Base-by-base conservation (phyloP, 2,329 filamentous ascomycete species). In the Pestalotiopsis sp. region DNA sequence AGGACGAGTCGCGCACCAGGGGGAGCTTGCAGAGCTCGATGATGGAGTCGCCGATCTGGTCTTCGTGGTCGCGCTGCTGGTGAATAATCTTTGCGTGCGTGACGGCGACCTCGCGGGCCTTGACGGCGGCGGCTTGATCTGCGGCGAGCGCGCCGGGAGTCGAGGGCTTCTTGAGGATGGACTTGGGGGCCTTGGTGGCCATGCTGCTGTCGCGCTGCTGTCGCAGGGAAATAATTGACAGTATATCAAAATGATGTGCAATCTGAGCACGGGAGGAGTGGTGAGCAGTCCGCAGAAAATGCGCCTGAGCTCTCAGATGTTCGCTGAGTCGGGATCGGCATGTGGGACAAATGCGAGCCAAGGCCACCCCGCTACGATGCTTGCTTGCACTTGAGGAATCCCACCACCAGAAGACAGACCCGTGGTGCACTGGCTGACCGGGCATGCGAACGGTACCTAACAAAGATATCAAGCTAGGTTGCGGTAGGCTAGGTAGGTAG, bases 71-170 rank as follows among this genome's bases (percentile, higher is more conserved):
- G 78, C 95, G 97, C 75, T 92, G 92, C 73, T 93, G 86, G 79
- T 97, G 92, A 64, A 98, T 89, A 66, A 93, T 88, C 72, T 87
- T 87, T 56, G 95, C 95, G 82, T 98, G 94, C 75, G 94, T 88
- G 68, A 96, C 81, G 63, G 94, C 95, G 67, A 93, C 86, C 68
- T 91, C 86, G 68, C 82, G 83, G 67, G 82, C 85, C 74, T 82
- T 82, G 59, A 83, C 66, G 30, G 71, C 71, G 57, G 74, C 69
- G 38, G 62, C 48, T 56, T 80, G 75, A 71, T 80, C 77, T 35
- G 78, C 75, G 48, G 79, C 73, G 70, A 84, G 78, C 63, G 81
- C 79, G 39, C 81, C 77, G 66, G 82, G 26, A 24, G 7, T 39
- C 20, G 60, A 81, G 30, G 85, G 81, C 66, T 88, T 89, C 76